Evolutionary conservation across 352 stramenopile genomes (phyloP).

Genomic region (Pythium phragmiticola): DNA sequence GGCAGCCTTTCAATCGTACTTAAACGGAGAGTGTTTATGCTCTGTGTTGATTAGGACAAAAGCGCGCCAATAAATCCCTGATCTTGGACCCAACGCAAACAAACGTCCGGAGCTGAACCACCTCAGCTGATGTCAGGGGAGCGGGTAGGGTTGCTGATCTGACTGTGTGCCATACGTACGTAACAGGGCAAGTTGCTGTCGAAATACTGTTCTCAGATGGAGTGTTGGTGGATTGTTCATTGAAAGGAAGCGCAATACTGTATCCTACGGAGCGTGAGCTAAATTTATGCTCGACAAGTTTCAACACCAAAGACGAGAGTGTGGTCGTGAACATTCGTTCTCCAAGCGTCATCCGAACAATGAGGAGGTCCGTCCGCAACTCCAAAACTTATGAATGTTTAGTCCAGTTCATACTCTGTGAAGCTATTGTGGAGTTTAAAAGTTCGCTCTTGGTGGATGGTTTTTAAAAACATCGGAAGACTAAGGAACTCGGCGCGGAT

Average conservation of each 20-base stretch:
- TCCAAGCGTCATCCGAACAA: no score
- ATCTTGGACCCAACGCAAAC: neutral
- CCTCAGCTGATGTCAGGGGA: neutral
- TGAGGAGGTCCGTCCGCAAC: no score
- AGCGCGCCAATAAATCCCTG: neutral
- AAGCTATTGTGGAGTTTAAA: no score
- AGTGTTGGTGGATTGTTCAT: conserved; percentile 12
- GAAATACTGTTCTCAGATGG: neutral
- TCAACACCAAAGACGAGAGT: no score
- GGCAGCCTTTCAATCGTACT: conserved; percentile 1
- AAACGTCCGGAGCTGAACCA: conserved; percentile 1
- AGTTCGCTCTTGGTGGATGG: no score
- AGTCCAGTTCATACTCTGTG: no score
- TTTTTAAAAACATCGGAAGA: no score
- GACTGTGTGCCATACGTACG: no score
- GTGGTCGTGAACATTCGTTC: no score
- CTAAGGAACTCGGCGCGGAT: no score
- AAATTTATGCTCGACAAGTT: neutral
- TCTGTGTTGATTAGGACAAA: conserved; percentile 6
- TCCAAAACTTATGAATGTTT: no score
- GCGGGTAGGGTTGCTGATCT: neutral
- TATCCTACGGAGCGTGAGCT: neutral
- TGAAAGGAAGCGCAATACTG: neutral
- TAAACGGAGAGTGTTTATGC: conserved; percentile 4
- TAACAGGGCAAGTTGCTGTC: no score